These are phyloP conservation scores for Xerocomus nothofagi DNA, from an alignment of 1,284 basidiomycete species.

Conservation along the genomic window DNA sequence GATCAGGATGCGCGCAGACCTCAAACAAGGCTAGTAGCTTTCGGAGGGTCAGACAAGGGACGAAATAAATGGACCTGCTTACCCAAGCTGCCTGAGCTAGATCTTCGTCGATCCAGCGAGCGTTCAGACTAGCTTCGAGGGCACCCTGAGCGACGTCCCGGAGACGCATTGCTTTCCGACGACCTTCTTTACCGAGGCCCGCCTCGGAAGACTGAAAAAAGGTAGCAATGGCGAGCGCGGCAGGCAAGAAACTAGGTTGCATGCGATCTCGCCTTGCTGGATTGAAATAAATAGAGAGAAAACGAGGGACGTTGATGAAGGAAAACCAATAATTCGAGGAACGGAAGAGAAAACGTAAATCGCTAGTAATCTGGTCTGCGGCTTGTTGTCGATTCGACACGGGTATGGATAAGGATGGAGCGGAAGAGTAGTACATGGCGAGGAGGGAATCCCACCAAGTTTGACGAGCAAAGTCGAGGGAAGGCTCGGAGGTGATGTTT, in stretches of 20 bases:
- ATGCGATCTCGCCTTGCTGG: slow-evolving; percentile 52
- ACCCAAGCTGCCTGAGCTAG: slow-evolving; percentile 77
- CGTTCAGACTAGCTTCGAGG: slow-evolving; percentile 69
- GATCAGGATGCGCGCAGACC: slow-evolving; percentile 63
- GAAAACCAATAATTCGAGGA: slow-evolving; percentile 70
- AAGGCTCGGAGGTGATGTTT: slow-evolving; percentile 51
- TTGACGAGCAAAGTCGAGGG: slow-evolving; percentile 63
- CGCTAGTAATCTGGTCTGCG: slow-evolving; percentile 47
- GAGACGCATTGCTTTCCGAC: slow-evolving; percentile 55
- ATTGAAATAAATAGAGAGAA: slow-evolving; percentile 60
- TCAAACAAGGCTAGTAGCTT: slow-evolving; percentile 73
- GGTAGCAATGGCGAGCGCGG: slow-evolving; percentile 64
- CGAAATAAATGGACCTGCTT: slow-evolving; percentile 25
- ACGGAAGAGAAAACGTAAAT: slow-evolving; percentile 65
- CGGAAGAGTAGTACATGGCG: slow-evolving; percentile 48
- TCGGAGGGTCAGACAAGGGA: slow-evolving; percentile 9
- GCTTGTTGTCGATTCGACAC: slow-evolving; percentile 47
- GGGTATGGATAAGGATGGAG: slow-evolving; percentile 35
- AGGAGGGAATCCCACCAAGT: slow-evolving; percentile 78
- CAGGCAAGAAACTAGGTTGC: slow-evolving; percentile 66
- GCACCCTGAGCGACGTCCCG: slow-evolving; percentile 66
- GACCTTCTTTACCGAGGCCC: slow-evolving; percentile 47
- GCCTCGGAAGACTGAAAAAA: slow-evolving; percentile 70
- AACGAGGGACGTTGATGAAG: slow-evolving; percentile 68
- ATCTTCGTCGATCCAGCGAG: slow-evolving; percentile 67